Evolutionary conservation across 2,329 filamentous ascomycete species (phyloP).

Genomic region (Pseudocercospora cruenta): DNA sequence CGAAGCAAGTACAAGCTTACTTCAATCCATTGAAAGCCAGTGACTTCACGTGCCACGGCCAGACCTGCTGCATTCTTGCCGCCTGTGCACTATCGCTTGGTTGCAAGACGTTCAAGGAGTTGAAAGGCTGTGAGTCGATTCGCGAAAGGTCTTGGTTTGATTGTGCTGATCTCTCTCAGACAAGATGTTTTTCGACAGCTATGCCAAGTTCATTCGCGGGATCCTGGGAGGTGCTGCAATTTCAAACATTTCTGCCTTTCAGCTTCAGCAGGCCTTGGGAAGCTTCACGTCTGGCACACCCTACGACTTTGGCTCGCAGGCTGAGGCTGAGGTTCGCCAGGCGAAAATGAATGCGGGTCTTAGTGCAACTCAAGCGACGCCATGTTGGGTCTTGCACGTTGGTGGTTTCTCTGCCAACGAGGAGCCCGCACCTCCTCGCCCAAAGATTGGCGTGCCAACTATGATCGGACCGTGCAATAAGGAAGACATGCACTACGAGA

Average conservation of each 20-base stretch:
- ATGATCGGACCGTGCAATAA: not conserved
- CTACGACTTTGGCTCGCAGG: not conserved
- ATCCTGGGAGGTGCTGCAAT: not conserved
- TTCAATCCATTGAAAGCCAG: conserved; percentile 16
- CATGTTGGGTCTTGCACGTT: not conserved
- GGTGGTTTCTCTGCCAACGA: not conserved
- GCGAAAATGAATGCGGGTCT: not conserved
- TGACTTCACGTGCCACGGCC: conserved; percentile 10
- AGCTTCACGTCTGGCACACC: not conserved
- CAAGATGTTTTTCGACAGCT: conserved; percentile 4
- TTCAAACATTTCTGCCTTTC: not conserved
- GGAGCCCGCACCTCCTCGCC: not conserved
- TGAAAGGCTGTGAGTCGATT: not conserved
- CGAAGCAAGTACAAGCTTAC: conserved; percentile 19
- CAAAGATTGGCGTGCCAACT: not conserved
- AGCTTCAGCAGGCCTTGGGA: not conserved
- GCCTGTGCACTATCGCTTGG: not conserved
- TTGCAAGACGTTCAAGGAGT: not conserved
- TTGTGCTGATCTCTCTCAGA: not conserved
- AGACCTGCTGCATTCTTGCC: conserved; percentile 3
- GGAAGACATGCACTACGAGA: not conserved
- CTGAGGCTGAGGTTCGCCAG: not conserved
- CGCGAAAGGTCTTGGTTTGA: not conserved
- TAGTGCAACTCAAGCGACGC: not conserved
- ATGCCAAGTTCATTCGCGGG: not conserved